These are phyloP conservation scores for Globisporangium apiculatum DNA, from an alignment of 352 stramenopile genomes.

Conservation along the genomic window DNA sequence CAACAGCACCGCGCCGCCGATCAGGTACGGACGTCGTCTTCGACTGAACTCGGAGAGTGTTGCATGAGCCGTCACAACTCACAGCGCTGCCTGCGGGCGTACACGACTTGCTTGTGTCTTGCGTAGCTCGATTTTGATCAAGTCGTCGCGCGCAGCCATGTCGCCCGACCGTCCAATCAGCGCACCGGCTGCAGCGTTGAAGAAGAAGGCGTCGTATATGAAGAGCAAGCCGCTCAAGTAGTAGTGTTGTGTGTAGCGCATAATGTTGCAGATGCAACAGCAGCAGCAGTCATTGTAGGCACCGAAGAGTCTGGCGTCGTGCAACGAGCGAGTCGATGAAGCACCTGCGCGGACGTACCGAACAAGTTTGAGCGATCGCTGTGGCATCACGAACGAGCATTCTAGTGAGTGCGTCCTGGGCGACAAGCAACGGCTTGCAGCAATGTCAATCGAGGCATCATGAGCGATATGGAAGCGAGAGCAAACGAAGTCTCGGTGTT, in stretches of 20 bases:
- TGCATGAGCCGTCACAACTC: no score
- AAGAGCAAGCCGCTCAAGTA: conserved; percentile 7
- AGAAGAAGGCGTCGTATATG: conserved; percentile 28
- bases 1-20: conserved; percentile 2
- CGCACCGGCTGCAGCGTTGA: conserved; percentile 30
- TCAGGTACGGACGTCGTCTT: conserved; percentile 4
- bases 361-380: conserved; percentile 32
- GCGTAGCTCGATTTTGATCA: conserved; percentile 32
- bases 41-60: no score
- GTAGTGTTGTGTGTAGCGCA: no score
- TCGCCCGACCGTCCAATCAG: conserved; percentile 45
- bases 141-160: conserved; percentile 23
- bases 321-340: neutral
- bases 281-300: no score
- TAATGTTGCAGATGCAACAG: no score
- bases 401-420: conserved; percentile 25
- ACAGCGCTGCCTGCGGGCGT: no score
- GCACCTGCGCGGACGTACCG: conserved; percentile 10
- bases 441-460: neutral
- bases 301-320: no score
- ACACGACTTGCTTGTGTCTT: neutral
- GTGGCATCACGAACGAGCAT: conserved; percentile 28
- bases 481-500: conserved; percentile 2
- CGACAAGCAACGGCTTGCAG: no score
- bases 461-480: no score